These are phyloP conservation scores for Lycium ferocissimum DNA, from an alignment of 257 asterid genomes.

Conservation along the genomic window DNA sequence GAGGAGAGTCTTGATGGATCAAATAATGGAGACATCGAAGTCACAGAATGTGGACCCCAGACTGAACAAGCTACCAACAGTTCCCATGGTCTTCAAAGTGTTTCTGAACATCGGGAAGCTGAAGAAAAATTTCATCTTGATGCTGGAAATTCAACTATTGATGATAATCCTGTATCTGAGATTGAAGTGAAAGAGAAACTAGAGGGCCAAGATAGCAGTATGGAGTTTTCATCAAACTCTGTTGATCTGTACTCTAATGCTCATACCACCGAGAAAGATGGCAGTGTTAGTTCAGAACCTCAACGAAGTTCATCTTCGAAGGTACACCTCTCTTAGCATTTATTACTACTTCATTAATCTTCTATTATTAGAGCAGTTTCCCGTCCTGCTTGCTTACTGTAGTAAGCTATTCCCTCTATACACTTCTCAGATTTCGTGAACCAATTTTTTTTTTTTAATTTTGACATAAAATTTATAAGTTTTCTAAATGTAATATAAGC, in stretches of 20 bases:
- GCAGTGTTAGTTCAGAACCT: conserved; percentile 24
- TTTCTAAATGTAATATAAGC: no score
- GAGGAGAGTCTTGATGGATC: conserved; percentile 42
- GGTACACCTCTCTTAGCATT: conserved; percentile 45
- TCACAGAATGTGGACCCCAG: conserved; percentile 35
- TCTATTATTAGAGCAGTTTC: background rate
- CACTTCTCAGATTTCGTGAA: no score
- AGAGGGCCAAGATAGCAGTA: conserved; percentile 32
- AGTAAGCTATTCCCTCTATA: background rate
- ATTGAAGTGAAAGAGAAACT: conserved; percentile 37
- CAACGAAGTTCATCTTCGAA: conserved; percentile 35
- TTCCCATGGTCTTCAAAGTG: conserved; percentile 17
- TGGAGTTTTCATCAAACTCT: conserved; percentile 36
- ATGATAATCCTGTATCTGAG: conserved; percentile 26
- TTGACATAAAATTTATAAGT: no score
- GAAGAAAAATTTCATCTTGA: conserved; percentile 36
- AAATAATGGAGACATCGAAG: conserved; percentile 35
- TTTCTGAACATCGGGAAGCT: conserved; percentile 34
- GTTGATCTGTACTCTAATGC: conserved; percentile 24
- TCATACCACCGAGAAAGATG: conserved; percentile 40
- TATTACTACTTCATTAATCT: background rate
- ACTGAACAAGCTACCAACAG: conserved; percentile 28
- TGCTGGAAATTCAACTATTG: conserved; percentile 32
- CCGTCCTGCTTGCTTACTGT: background rate
- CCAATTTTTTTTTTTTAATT: no score